Percentiles rank a stretch among this genome's conserved stretches.
phyloP scores from a whole-genome alignment of 2,329 filamentous ascomycete species.

The Hymenoscyphus repandus region DNA sequence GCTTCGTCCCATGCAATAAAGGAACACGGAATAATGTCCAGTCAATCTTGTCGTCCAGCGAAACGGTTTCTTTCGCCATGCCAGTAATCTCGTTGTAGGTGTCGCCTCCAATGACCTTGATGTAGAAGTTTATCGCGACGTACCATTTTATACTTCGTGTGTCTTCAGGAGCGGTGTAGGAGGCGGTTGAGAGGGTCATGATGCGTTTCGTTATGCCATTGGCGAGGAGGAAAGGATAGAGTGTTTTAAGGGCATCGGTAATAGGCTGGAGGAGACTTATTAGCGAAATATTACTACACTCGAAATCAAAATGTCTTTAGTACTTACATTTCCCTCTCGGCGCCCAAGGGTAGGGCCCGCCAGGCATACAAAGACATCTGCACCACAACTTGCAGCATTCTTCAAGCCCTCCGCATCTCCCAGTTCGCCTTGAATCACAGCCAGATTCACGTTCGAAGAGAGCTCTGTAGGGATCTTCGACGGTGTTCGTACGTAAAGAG shows the following conservation, averaged over 20 bases:
- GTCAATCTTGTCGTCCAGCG: constrained; percentile 17
- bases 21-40: constrained; percentile 27
- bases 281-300: background rate
- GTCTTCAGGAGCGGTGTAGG: constrained; percentile 23
- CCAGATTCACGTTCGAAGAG: constrained; percentile 15
- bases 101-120: constrained; percentile 21
- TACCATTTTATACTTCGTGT: constrained; percentile 18
- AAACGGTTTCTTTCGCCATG: constrained; percentile 21
- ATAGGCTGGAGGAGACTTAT: constrained; percentile 13
- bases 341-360: constrained; percentile 22
- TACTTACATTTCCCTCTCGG: constrained; percentile 16
- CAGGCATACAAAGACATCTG: constrained; percentile 21
- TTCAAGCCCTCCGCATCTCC: constrained; percentile 17
- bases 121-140: constrained; percentile 19
- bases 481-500: constrained; percentile 23
- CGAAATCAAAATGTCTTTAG: background rate
- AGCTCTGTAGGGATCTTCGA: constrained; percentile 24
- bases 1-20: constrained; percentile 13
- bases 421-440: constrained; percentile 21
- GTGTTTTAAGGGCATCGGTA: constrained; percentile 18
- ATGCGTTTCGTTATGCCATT: constrained; percentile 16
- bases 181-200: constrained; percentile 24
- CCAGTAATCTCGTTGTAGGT: constrained; percentile 19
- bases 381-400: constrained; percentile 20
- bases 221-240: constrained; percentile 20